Conservation (phyloP, 495 filamentous ascomycete species). For the Paragyromitra xinjiangensis region DNA sequence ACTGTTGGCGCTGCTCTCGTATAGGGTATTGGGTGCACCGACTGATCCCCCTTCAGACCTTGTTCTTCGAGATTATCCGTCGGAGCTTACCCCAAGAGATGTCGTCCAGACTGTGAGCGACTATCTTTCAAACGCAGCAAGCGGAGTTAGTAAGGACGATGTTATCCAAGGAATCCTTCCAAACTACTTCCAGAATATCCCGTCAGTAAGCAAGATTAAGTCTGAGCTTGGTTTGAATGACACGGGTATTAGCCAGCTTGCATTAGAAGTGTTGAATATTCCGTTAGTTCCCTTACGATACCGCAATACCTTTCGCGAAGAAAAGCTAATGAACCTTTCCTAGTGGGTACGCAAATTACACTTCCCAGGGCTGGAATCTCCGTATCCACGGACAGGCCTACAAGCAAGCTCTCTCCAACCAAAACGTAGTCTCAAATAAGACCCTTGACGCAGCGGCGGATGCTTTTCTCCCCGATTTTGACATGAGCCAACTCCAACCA, state of each 20-base stretch:
- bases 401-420: conserved; percentile 69
- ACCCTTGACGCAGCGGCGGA: conserved; percentile 74
- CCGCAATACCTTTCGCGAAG: neutral
- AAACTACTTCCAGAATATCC: conserved; percentile 45
- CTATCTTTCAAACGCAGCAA: conserved; percentile 12
- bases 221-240: conserved; percentile 69
- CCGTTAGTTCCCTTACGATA: conserved; percentile 58
- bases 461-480: conserved; percentile 71
- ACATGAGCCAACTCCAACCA: conserved; percentile 67
- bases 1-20: conserved; percentile 16
- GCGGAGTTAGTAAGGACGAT: conserved; percentile 45
- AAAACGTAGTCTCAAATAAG: conserved; percentile 62
- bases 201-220: conserved; percentile 35
- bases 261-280: conserved; percentile 76
- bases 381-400: conserved; percentile 81
- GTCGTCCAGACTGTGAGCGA: conserved; percentile 24
- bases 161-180: conserved; percentile 53
- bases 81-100: conserved; percentile 24
- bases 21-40: conserved; percentile 3
- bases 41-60: conserved; percentile 27
- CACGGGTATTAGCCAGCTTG: conserved; percentile 66
- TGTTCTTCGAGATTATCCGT: conserved; percentile 27
- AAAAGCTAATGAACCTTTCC: conserved; percentile 12
- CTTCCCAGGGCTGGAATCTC: conserved; percentile 76
- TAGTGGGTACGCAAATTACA: conserved; percentile 82